Conservation (phyloP, 768 basidiomycete genomes). For the Mycena haematopus region DNA sequence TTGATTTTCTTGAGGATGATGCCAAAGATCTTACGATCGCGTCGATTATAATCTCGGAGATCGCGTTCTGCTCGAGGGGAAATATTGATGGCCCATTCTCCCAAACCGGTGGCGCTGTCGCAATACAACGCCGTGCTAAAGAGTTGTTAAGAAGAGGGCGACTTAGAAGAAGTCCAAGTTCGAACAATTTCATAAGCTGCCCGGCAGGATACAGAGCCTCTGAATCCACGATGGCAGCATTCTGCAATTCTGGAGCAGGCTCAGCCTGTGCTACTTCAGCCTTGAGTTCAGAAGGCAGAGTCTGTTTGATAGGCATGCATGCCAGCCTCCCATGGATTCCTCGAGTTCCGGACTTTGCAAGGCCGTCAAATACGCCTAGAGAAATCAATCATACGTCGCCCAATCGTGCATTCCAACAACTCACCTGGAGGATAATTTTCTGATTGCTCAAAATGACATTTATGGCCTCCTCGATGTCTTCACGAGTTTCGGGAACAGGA, state of each 20-base stretch:
- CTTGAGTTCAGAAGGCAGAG: conserved; percentile 39
- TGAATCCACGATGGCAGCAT: neutral
- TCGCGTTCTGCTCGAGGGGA: conserved; percentile 33
- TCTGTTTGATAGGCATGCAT: conserved; percentile 1
- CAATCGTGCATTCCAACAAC: conserved; percentile 39
- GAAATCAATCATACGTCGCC: conserved; percentile 13
- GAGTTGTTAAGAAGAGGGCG: neutral
- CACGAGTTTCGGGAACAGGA: conserved; percentile 33
- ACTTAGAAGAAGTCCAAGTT: too few relatives aligned
- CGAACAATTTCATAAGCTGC: conserved; percentile 25
- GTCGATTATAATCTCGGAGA: conserved; percentile 39
- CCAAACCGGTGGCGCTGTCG: conserved; percentile 21
- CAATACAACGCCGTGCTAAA: conserved; percentile 22
- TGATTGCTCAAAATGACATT: conserved; percentile 34
- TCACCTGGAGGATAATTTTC: conserved; percentile 57
- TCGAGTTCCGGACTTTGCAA: conserved; percentile 13
- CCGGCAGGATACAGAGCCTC: neutral
- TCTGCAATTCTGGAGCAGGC: conserved; percentile 50
- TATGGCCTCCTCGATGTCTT: conserved; percentile 29
- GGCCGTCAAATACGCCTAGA: conserved; percentile 20
- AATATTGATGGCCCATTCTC: conserved; percentile 50
- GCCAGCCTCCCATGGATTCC: conserved; percentile 13
- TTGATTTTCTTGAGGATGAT: conserved; percentile 70
- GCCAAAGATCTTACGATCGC: conserved; percentile 43
- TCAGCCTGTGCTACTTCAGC: conserved; percentile 35